Base-by-base conservation (phyloP, 2,329 filamentous ascomycete genomes). In the Septoria petroselini region DNA sequence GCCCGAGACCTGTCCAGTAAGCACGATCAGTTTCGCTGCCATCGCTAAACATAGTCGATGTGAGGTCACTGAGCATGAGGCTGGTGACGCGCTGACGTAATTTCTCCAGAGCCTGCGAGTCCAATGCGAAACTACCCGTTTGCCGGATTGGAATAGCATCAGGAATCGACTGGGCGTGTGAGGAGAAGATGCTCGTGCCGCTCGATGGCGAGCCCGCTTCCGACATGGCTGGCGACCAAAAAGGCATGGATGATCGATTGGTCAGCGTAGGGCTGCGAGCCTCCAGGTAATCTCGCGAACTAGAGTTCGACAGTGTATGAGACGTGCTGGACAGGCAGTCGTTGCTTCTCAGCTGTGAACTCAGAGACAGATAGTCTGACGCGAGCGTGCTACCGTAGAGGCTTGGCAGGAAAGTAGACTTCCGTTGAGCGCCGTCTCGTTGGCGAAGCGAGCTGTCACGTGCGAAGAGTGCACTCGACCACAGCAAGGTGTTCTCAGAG, bases 1-100 rank as follows among this genome's bases (percentile, higher is more conserved):
- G 68, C 2, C 72, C 70, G 9, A 90, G 68, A 11, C 80, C 80
- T 44, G 80, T 76, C 40, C 72, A 71, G 59, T 96, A 93, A 86
- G 91, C 96, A 2, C 77, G 77, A 67, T 97, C 93, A 0, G 91
- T 97, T 71, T 98, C 93, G 34, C 90, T 95, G 2, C 93, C 93
- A 42, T 81, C 81, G n/a, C 84, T 82, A 68, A 94, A 93, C 1
- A 96, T 85, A 23, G 88, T 80, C 33, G 85, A 90, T 4, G 91
- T 90, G 3, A 97, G 76, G 66, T 98, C 93, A 41, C 91, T 97
- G 19, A 97, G 73, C 1, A 97, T 72, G 14, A 98, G 75, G 57
- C 89, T 91, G 1, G 85, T 91, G 31, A 97, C 72, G 0, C 84
- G 86, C 64, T 91, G 86, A 9, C 59, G 56, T 7, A 66, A 50